A percentile compares a stretch with the other conserved stretches of the same genome.
Evolutionary conservation across 2,329 filamentous ascomycete species (phyloP).

Genomic region (Paecilomyces sp.): DNA sequence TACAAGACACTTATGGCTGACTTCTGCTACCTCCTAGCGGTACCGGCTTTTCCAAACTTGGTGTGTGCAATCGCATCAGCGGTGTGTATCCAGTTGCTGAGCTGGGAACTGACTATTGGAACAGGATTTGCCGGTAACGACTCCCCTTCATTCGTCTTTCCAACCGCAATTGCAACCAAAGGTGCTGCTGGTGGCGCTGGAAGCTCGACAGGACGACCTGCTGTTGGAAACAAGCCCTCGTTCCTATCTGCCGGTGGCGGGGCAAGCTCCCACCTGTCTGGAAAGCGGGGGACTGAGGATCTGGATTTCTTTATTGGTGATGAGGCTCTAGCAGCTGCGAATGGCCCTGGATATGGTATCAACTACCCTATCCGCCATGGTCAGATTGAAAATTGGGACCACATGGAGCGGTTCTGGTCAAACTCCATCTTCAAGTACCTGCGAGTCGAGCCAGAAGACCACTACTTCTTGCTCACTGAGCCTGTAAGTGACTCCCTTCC

Average conservation of each 20-base stretch:
- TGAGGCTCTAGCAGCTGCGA: constrained; percentile 77
- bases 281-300: constrained; percentile 93
- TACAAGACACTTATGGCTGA: constrained; percentile 25
- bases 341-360: constrained; percentile 86
- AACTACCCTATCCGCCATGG: constrained; percentile 97
- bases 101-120: constrained; percentile 26
- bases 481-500: constrained; percentile 55
- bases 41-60: constrained; percentile 98
- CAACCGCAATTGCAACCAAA: constrained; percentile 96
- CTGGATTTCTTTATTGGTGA: constrained; percentile 98
- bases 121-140: constrained; percentile 97
- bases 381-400: constrained; percentile 99
- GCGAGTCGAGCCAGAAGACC: constrained; percentile 94
- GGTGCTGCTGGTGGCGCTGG: constrained; percentile 62
- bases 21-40: constrained; percentile 56
- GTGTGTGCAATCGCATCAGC: constrained; percentile 45
- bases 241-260: constrained; percentile 90
- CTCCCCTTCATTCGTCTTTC: constrained; percentile 97
- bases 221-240: constrained; percentile 89
- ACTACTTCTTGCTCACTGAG: constrained; percentile 96
- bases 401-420: constrained; percentile 99
- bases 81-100: constrained; percentile 3
- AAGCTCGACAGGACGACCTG: constrained; percentile 72
- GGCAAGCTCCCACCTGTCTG: constrained; percentile 70
- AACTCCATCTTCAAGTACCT: constrained; percentile 99